phyloP scores from a whole-genome alignment of 441 rosid genomes.

The Viola pubescens region DNA sequence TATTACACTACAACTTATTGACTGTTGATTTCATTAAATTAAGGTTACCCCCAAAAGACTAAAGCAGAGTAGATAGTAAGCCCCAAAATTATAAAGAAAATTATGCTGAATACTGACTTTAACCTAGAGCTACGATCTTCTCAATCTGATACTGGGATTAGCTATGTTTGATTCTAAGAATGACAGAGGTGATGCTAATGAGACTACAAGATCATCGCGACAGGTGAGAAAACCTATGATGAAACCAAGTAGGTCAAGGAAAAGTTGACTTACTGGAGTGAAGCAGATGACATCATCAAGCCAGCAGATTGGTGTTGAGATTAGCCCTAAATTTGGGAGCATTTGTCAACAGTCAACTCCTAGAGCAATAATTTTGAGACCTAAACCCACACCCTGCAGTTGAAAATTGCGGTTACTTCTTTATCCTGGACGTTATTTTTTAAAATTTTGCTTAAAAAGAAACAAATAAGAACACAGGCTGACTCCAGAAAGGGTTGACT shows the following conservation, averaged over 20 bases:
- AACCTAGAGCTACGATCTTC: constrained; percentile 22
- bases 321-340: constrained; percentile 43
- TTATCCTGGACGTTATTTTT: constrained; percentile 22
- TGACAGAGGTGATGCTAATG: constrained; percentile 24
- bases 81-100: too few species aligned
- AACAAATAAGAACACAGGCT: constrained; percentile 15
- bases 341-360: constrained; percentile 32
- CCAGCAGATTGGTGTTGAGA: constrained; percentile 41
- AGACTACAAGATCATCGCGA: constrained; percentile 12
- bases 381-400: constrained; percentile 54
- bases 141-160: constrained; percentile 19
- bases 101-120: neutral
- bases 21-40: too few species aligned
- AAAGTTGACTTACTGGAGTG: constrained; percentile 40
- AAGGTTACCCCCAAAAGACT: too few species aligned
- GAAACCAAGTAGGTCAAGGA: constrained; percentile 32
- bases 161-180: constrained; percentile 24
- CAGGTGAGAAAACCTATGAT: constrained; percentile 36
- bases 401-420: constrained; percentile 29
- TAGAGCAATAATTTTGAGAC: constrained; percentile 37
- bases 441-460: constrained; percentile 26
- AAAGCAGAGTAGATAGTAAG: too few species aligned
- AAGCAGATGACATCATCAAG: constrained; percentile 44
- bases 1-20: too few species aligned
- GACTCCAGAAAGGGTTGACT: too few species aligned